Base-by-base conservation (phyloP, 2,329 filamentous ascomycete species). In the Aspergillus arachidicola region DNA sequence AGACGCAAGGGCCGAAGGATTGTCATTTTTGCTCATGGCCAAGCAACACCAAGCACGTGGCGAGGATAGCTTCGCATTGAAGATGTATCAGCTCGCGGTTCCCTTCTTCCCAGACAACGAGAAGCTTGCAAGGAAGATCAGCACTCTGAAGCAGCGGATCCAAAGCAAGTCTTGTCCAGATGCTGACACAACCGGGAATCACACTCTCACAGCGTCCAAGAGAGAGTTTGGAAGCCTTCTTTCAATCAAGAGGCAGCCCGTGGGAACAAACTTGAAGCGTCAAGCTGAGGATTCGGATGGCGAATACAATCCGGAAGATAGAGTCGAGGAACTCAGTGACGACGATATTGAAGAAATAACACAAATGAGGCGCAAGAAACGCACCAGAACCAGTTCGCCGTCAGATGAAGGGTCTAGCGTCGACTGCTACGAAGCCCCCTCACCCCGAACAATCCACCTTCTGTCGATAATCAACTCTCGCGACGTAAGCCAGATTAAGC, bases 21-120 rank as follows among this genome's bases (percentile, higher is more conserved):
- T 98, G 32, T 91, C 93, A 12, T 93, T 91, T 71, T 80, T 98
- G 38, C 83, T 97, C n/a, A 93, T 95, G 84, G 94, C 93, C 1
- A 91, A 95, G 68, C 93, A 97, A 75, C 91, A 96, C 73, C 93
- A 94, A 73, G 92, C 93, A 58, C 85, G 88, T 4, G 93, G 93
- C 2, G 92, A 97, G 69, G 89, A 96, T 58, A 82, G 82, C 4
- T 91, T 87, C 38, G 93, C 94, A 0, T 79, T 98, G 64, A 88
- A 87, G 69, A 94, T 95, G 87, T 97, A 96, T 73, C 90, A 94
- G 75, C 82, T 92, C 67, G 94, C 94, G 0, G 80, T 93, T 58
- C 91, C 92, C 0, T 95, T 88, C 78, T 98, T 98, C 71, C 94
- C 94, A 0, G 89, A 88, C 1, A 95, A 97, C 74, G 85, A 88